Evolutionary conservation across 345 rosid species (phyloP).

Genomic region (Salix exigua): DNA sequence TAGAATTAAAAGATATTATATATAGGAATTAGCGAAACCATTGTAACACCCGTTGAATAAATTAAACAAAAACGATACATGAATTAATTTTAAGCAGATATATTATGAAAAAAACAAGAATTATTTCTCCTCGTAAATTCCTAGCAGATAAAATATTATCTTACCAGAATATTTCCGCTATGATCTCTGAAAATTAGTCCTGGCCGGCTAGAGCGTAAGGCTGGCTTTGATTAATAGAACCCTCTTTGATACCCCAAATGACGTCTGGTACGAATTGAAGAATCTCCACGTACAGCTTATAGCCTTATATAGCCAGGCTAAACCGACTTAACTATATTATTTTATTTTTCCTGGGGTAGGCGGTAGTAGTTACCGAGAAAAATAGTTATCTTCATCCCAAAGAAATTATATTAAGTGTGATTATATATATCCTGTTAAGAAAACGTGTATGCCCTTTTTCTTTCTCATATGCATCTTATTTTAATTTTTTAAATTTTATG

Average conservation of each 20-base stretch:
- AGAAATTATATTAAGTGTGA: too few species aligned
- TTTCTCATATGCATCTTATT: too few species aligned
- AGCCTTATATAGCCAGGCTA: too few species aligned
- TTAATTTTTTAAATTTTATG: too few species aligned
- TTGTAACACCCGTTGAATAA: background rate
- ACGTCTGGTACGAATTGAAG: background rate
- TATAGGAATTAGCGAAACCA: too few species aligned
- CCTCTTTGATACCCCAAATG: too few species aligned
- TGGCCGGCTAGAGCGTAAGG: background rate
- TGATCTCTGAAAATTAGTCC: background rate
- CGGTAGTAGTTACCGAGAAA: too few species aligned
- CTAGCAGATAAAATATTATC: background rate
- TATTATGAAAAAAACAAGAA: background rate
- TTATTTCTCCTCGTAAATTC: too few species aligned
- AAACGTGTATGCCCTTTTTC: too few species aligned
- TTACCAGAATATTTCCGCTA: background rate
- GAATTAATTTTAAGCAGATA: background rate
- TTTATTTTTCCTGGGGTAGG: too few species aligned
- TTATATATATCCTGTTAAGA: too few species aligned
- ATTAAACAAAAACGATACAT: background rate
- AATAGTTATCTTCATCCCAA: too few species aligned
- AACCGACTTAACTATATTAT: background rate
- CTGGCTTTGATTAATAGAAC: background rate
- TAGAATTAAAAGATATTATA: background rate
- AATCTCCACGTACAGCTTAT: background rate